Conservation (phyloP, 163 green algal species). For the Trebouxiophyceae sp. region DNA sequence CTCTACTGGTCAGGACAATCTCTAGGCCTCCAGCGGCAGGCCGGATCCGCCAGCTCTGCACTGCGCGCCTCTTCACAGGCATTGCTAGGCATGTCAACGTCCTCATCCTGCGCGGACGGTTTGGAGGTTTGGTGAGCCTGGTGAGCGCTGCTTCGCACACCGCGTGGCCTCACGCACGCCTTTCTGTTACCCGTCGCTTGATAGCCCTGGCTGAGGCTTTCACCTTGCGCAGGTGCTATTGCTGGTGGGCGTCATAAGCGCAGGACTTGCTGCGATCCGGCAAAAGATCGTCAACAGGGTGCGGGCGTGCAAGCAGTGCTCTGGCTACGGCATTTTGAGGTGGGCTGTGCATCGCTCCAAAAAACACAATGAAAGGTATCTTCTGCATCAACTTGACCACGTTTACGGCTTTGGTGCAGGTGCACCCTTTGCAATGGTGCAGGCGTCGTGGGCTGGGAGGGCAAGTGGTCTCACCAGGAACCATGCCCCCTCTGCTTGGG, state of each 20-base stretch:
- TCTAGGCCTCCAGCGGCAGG: no score
- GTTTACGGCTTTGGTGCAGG: background rate
- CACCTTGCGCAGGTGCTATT: slow-evolving; percentile 5
- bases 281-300: slow-evolving; percentile 30
- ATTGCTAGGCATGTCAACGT: no score
- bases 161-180: no score
- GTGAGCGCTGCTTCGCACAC: no score
- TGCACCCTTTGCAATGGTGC: slow-evolving; percentile 54
- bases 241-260: background rate
- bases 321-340: slow-evolving; percentile 53
- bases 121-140: no score
- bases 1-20: no score
- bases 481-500: slow-evolving; percentile 60
- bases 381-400: background rate
- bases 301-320: slow-evolving; percentile 45
- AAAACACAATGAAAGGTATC: background rate
- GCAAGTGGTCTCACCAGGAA: slow-evolving; percentile 47
- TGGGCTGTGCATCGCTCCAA: slow-evolving; percentile 1
- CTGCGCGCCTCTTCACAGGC: no score
- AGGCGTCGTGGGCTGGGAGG: slow-evolving; percentile 55
- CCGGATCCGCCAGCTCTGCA: no score
- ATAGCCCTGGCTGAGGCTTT: no score
- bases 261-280: slow-evolving; percentile 41
- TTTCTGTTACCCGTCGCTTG: no score
- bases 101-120: no score